These are phyloP conservation scores for Trypanosoma cruzi DNA, from an alignment of 208 protist species.

Conservation along the genomic window DNA sequence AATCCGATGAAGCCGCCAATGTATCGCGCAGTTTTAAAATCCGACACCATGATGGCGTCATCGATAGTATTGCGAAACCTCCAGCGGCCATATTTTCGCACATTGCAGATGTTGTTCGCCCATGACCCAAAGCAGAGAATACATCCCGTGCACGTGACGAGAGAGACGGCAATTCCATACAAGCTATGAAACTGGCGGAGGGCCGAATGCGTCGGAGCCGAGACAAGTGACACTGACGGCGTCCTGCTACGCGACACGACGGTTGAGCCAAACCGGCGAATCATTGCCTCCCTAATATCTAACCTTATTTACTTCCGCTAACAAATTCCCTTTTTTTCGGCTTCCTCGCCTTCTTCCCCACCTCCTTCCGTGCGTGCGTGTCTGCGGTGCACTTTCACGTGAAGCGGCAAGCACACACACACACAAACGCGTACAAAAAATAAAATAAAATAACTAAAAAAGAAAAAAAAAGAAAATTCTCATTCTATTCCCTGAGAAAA, in stretches of 20 bases:
- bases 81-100: conserved; percentile 84
- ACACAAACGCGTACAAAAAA: not conserved
- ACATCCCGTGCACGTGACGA: conserved; percentile 64
- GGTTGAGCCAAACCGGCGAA: conserved; percentile 39
- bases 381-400: not conserved
- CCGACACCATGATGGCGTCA: conserved; percentile 84
- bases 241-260: conserved; percentile 8
- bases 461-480: not conserved
- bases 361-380: not conserved
- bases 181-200: conserved; percentile 58
- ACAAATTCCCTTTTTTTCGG: not conserved
- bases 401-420: not conserved
- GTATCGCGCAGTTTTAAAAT: conserved; percentile 80
- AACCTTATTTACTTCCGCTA: not conserved
- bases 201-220: not conserved
- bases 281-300: conserved; percentile 26
- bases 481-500: not conserved
- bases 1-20: conserved; percentile 71
- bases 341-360: not conserved
- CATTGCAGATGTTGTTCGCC: conserved; percentile 89
- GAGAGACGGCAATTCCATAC: conserved; percentile 55
- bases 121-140: conserved; percentile 82
- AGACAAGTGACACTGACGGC: not conserved
- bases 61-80: conserved; percentile 88
- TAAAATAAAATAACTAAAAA: not conserved